Evolutionary conservation across 768 basidiomycete species (phyloP).

Genomic region (Rhizopogon sp.): DNA sequence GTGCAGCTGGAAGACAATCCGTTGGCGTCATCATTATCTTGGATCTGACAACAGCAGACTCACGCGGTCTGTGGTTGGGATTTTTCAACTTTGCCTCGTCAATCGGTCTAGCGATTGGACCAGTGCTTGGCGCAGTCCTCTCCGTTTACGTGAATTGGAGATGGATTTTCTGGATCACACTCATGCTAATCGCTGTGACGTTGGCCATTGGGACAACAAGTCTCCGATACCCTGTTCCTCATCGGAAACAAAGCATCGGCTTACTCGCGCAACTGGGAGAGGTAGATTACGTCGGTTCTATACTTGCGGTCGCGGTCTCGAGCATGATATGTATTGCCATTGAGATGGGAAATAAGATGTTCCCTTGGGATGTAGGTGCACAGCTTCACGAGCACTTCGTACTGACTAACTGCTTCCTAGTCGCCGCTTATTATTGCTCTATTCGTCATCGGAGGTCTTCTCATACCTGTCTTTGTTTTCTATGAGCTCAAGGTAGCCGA

Average conservation of each 20-base stretch:
- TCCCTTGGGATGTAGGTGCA: slow-evolving; percentile 27
- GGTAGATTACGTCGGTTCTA: slow-evolving; percentile 27
- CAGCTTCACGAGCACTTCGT: not conserved
- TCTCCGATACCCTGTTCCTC: slow-evolving; percentile 28
- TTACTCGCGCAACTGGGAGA: slow-evolving; percentile 28
- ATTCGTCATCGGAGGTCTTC: slow-evolving; percentile 24
- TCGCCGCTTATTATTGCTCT: slow-evolving; percentile 24
- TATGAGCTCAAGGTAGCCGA: slow-evolving; percentile 29
- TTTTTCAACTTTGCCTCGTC: slow-evolving; percentile 33
- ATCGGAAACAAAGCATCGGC: slow-evolving; percentile 25
- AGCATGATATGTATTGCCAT: slow-evolving; percentile 32
- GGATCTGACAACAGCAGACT: slow-evolving; percentile 31
- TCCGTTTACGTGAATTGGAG: slow-evolving; percentile 39
- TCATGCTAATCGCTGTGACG: slow-evolving; percentile 28
- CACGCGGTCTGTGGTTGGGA: slow-evolving; percentile 31
- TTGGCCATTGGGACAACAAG: slow-evolving; percentile 20
- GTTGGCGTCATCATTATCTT: slow-evolving; percentile 31
- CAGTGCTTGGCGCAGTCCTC: slow-evolving; percentile 41
- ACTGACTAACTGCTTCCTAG: slow-evolving; percentile 9
- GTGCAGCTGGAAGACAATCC: slow-evolving; percentile 31
- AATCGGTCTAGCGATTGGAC: slow-evolving; percentile 41
- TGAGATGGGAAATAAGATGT: slow-evolving; percentile 33
- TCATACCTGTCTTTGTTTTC: slow-evolving; percentile 29
- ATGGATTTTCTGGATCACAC: slow-evolving; percentile 42
- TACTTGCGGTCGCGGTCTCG: slow-evolving; percentile 28